A percentile compares a stretch with the other conserved stretches of the same genome.
phyloP scores from a whole-genome alignment of 805 yeast genomes.

The Gaillardinia entomophila region DNA sequence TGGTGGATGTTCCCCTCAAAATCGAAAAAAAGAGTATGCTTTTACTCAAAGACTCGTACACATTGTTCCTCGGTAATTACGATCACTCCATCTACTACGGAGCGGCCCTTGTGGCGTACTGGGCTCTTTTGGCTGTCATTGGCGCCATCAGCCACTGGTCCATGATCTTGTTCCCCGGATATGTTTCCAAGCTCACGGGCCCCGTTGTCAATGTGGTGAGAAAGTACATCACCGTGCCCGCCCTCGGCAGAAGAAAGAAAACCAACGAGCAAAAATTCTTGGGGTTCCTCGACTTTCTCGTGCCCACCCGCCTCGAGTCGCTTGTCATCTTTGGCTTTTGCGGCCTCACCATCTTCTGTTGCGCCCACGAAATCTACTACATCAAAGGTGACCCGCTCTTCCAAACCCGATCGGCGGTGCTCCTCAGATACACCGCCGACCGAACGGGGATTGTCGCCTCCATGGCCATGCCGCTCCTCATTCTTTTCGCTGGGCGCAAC shows the following conservation, averaged over 20 bases:
- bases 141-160: slow-evolving; percentile 9
- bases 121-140: slow-evolving; percentile 7
- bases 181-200: slow-evolving; percentile 2
- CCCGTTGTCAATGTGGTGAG: slow-evolving; percentile 7
- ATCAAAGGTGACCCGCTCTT: slow-evolving; percentile 10
- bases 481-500: slow-evolving; percentile 59
- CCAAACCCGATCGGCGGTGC: slow-evolving; percentile 3
- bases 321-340: slow-evolving; percentile 19
- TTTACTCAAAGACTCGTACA: slow-evolving; percentile 8
- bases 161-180: slow-evolving; percentile 5
- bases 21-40: slow-evolving; percentile 9
- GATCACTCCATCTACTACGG: slow-evolving; percentile 21
- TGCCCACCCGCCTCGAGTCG: slow-evolving; percentile 34
- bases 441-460: slow-evolving; percentile 47
- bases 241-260: slow-evolving; percentile 12
- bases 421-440: slow-evolving; percentile 34
- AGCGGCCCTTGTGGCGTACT: slow-evolving; percentile 20
- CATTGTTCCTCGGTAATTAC: slow-evolving; percentile 16
- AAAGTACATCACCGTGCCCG: slow-evolving; percentile 14
- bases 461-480: slow-evolving; percentile 44
- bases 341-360: slow-evolving; percentile 9
- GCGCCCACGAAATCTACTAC: slow-evolving; percentile 5
- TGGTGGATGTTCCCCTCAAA: slow-evolving; percentile 17
- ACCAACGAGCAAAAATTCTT: slow-evolving; percentile 12
- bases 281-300: slow-evolving; percentile 15